phyloP scores from a whole-genome alignment of 176 grass and related monocot species.

The Leersia perrieri region DNA sequence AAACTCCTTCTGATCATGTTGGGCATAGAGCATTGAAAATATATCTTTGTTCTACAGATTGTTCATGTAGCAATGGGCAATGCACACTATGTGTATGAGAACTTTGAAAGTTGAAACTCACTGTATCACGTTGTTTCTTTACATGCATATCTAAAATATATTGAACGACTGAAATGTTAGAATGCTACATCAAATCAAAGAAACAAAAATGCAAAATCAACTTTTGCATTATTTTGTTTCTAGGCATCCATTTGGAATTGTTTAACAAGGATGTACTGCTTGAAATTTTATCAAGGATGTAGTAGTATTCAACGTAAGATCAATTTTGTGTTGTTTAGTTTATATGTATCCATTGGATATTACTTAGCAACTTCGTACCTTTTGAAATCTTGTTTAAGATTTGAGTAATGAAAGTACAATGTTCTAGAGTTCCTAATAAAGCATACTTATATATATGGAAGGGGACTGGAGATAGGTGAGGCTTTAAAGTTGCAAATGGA shows the following conservation, averaged over 20 bases:
- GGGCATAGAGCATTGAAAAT: background rate
- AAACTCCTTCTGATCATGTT: no score
- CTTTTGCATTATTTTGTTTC: background rate
- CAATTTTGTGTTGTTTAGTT: background rate
- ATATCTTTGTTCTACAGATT: background rate
- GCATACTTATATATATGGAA: conserved; percentile 11
- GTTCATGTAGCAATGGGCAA: background rate
- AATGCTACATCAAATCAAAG: background rate
- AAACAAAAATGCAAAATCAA: background rate
- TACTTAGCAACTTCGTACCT: background rate
- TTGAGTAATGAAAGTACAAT: background rate
- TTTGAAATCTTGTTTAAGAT: background rate
- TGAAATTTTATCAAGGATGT: background rate
- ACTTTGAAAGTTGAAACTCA: background rate
- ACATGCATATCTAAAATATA: background rate
- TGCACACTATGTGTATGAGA: background rate
- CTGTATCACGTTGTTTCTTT: background rate
- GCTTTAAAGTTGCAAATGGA: conserved; percentile 72
- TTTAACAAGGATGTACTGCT: background rate
- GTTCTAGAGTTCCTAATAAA: conserved; percentile 2
- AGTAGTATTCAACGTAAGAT: background rate
- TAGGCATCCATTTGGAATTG: background rate
- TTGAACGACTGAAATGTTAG: background rate
- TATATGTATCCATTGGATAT: background rate
- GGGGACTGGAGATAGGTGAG: conserved; percentile 54